Evolutionary conservation across 805 yeast species (phyloP).

Genomic region (Jamesozyma rosinii): DNA sequence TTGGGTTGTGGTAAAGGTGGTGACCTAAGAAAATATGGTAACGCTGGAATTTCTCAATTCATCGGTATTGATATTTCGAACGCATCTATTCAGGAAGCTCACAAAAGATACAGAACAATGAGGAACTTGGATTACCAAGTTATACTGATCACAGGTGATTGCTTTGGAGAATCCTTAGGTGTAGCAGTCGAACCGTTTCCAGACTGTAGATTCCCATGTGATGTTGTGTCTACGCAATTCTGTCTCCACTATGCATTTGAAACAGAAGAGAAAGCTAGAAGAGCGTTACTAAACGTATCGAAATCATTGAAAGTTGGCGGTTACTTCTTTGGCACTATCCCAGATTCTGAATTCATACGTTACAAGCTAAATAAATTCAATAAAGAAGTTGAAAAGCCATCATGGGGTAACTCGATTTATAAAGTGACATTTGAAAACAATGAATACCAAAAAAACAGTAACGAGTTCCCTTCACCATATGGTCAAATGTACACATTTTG

Average conservation of each 20-base stretch:
- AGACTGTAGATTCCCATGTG: slow-evolving; percentile 67
- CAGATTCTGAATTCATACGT: slow-evolving; percentile 76
- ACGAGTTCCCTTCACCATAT: slow-evolving; percentile 62
- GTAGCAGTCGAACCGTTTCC: slow-evolving; percentile 60
- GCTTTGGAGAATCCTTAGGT: slow-evolving; percentile 64
- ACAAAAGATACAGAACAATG: slow-evolving; percentile 53
- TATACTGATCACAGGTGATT: slow-evolving; percentile 86
- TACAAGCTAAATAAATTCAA: slow-evolving; percentile 49
- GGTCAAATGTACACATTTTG: slow-evolving; percentile 80
- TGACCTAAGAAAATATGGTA: slow-evolving; percentile 82
- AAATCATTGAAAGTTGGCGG: slow-evolving; percentile 76
- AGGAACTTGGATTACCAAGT: slow-evolving; percentile 60
- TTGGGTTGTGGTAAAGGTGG: slow-evolving; percentile 98
- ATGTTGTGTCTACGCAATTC: slow-evolving; percentile 82
- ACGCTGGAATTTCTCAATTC: slow-evolving; percentile 61
- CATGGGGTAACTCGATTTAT: slow-evolving; percentile 83
- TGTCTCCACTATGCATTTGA: slow-evolving; percentile 93
- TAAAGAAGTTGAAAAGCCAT: slow-evolving; percentile 40
- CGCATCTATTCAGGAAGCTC: slow-evolving; percentile 77
- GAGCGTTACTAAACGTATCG: slow-evolving; percentile 64
- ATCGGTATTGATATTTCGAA: slow-evolving; percentile 91
- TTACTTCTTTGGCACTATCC: slow-evolving; percentile 84
- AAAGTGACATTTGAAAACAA: slow-evolving; percentile 69
- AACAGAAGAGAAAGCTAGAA: slow-evolving; percentile 68
- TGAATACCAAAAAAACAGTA: slow-evolving; percentile 55